Conservation (phyloP, 768 basidiomycete genomes). For the Termitomyces sp. region DNA sequence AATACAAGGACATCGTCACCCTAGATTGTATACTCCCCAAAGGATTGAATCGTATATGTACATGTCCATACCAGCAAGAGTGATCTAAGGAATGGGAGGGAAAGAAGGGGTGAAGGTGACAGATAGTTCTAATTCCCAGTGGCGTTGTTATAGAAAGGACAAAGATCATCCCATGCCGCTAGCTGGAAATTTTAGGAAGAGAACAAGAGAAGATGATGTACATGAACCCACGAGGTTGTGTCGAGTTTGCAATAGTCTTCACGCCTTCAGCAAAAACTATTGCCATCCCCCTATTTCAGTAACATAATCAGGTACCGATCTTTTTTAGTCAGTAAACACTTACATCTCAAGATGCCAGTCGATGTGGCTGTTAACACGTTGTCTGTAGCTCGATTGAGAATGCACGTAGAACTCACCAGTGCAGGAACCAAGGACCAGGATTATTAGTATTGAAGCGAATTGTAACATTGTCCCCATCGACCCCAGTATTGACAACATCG, state of each 20-base stretch:
- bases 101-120: no score
- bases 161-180: neutral
- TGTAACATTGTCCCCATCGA: constrained; percentile 19
- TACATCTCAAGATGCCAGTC: constrained; percentile 6
- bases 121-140: neutral
- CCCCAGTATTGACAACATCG: constrained; percentile 15
- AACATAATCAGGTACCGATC: neutral
- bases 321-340: neutral
- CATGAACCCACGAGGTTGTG: neutral
- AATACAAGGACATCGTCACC: no score
- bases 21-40: neutral
- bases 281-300: constrained; percentile 17
- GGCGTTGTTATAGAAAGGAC: neutral
- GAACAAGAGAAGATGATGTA: no score
- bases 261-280: constrained; percentile 27
- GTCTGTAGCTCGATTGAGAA: neutral
- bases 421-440: constrained; percentile 23
- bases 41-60: neutral
- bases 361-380: neutral
- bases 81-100: neutral
- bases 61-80: neutral
- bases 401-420: neutral
- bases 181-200: neutral
- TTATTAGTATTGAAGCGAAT: constrained; percentile 37
- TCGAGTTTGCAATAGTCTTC: neutral